A percentile compares a stretch with the other conserved stretches of the same genome.
Evolutionary conservation across 768 basidiomycete genomes (phyloP).

Genomic region (Panaeolus papilionaceus): DNA sequence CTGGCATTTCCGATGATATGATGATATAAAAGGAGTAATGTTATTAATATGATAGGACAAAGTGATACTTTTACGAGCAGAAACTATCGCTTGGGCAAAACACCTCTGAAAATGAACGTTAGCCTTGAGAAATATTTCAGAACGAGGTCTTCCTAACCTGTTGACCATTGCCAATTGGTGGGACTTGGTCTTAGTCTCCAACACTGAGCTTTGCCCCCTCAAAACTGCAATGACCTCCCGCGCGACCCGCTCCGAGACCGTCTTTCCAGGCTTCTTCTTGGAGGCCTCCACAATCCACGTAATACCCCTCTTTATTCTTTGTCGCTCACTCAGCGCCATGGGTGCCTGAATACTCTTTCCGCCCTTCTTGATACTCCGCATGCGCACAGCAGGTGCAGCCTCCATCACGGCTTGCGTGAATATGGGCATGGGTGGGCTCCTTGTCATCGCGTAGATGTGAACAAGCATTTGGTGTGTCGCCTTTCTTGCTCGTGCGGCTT

Average conservation of each 20-base stretch:
- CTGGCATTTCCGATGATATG: neutral
- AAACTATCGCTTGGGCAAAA: conserved; percentile 19
- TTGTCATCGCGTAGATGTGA: conserved; percentile 75
- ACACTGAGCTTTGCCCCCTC: conserved; percentile 63
- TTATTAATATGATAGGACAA: conserved; percentile 9
- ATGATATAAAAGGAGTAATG: neutral
- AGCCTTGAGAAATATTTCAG: neutral
- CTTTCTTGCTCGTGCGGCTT: conserved; percentile 64
- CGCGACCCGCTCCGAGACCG: conserved; percentile 74
- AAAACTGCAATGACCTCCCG: conserved; percentile 77
- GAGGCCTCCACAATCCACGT: conserved; percentile 69
- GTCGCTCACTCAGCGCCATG: conserved; percentile 78
- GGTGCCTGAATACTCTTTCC: conserved; percentile 75
- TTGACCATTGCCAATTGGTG: conserved; percentile 80
- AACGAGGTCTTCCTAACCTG: conserved; percentile 49
- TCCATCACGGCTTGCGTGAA: conserved; percentile 72
- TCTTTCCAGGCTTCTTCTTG: conserved; percentile 60
- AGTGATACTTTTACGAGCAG: conserved; percentile 4
- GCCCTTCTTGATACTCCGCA: conserved; percentile 60
- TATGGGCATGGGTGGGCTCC: conserved; percentile 80
- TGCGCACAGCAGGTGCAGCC: conserved; percentile 75
- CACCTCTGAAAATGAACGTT: conserved; percentile 16
- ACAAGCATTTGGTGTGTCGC: conserved; percentile 67
- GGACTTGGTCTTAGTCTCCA: conserved; percentile 64
- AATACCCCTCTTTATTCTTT: conserved; percentile 74